Base-by-base conservation (phyloP, 805 yeast genomes). In the Blastobotrys robertii region DNA sequence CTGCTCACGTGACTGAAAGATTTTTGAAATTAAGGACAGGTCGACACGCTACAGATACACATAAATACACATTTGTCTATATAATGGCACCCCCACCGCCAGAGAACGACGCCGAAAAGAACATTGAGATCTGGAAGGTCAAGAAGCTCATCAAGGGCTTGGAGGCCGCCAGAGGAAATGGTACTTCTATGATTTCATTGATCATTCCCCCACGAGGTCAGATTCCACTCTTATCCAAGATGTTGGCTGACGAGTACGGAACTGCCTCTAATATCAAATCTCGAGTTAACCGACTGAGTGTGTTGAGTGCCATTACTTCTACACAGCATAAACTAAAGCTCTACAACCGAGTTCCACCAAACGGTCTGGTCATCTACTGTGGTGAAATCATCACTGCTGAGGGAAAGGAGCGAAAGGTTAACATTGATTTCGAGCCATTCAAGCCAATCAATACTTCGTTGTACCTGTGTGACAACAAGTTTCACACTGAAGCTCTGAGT, bases 121-220 rank as follows among this genome's bases (percentile, higher is more conserved):
- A 88, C 70, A 90, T 92, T 63, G 95, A 92, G 72, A 88, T 92
- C 72, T 92, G 98, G 98, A 92, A 92, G 79, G 80, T 92, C 74
- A 90, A 88, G 74, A 92, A 92, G 69, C 74, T 86, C 41, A 77
- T 88, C 74, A 84, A 84, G 67, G 77, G 82, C 47, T 74, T 92
- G 55, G 92, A 92, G 63, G 70, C 69, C 57, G 97, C 97, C 42
- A 78, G 96, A 65, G 99, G 99, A 65, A 92, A 90, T 64, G 99
- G 99, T 66, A 92, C 99, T 38, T 92, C 98, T 16, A 92, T 92
- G 97, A 92, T 92, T 61, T 87, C 97, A 22, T 73, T 92, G 62
- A 84, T 92, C 56, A 85, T 88, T 51, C 96, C 98, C 35, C 98
- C 98, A 56, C 81, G 77, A 63, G 90, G 94, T 46, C 99, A 92